These are phyloP conservation scores for Naegleria fowleri DNA, from an alignment of 208 protist genomes.

Conservation along the genomic window DNA sequence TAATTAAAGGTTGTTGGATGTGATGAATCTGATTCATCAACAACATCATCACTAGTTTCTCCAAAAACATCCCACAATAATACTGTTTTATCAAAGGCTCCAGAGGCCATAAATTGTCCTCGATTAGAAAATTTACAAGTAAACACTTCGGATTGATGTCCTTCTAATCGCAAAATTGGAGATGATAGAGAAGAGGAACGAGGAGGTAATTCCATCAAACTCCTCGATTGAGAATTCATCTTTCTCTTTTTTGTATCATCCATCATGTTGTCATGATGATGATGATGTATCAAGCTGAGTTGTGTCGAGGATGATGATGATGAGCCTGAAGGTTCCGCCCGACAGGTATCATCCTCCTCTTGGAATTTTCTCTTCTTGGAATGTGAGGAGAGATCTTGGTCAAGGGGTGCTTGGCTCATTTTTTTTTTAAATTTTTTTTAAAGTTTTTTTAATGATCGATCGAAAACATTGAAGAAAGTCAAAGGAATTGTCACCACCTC, in stretches of 20 bases:
- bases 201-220: conserved; percentile 12
- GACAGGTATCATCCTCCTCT: no score
- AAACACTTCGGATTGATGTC: conserved; percentile 30
- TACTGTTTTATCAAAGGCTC: conserved; percentile 27
- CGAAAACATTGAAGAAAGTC: no score
- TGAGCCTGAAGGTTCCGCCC: neutral
- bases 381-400: no score
- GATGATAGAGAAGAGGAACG: conserved; percentile 25
- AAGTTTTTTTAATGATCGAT: no score
- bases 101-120: conserved; percentile 28
- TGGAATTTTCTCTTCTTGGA: no score
- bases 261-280: neutral
- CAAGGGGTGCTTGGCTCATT: no score
- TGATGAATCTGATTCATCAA: neutral
- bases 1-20: conserved; percentile 5
- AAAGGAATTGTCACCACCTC: no score
- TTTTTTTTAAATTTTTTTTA: no score
- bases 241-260: conserved; percentile 10
- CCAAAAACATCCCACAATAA: conserved; percentile 40
- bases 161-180: conserved; percentile 31
- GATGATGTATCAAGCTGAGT: neutral
- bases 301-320: neutral
- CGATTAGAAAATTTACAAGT: conserved; percentile 18
- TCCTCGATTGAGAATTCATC: neutral
- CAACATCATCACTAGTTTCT: neutral